Conservation (phyloP, 2,329 filamentous ascomycete genomes). For the Tolypocladium ophioglossoides region DNA sequence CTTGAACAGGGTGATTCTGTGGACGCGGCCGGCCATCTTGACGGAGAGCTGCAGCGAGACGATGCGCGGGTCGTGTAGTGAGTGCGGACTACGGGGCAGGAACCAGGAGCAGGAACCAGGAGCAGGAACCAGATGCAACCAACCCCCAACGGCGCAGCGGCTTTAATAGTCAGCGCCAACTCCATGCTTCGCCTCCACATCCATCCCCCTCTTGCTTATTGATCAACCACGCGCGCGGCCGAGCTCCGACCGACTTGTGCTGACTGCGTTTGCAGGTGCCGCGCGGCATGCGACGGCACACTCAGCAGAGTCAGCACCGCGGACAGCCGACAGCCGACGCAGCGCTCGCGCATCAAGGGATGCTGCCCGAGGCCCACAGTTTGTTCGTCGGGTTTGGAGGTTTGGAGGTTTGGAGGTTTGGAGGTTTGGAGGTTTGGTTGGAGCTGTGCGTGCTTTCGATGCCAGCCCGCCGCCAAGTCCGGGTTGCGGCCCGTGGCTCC, state of each 20-base stretch:
- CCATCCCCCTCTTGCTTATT: background rate
- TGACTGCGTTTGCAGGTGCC: background rate
- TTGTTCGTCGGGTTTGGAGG: no score
- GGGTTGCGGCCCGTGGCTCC: no score
- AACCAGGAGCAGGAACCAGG: no score
- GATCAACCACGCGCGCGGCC: background rate
- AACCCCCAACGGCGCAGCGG: background rate
- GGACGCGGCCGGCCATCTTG: slow-evolving; percentile 29
- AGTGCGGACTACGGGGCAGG: no score
- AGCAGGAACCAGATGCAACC: background rate
- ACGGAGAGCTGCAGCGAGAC: background rate
- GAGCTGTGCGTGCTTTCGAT: no score
- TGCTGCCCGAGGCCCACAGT: no score
- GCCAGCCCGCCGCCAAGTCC: no score
- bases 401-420: no score
- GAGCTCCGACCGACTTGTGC: slow-evolving; percentile 1
- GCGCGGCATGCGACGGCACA: slow-evolving; percentile 2
- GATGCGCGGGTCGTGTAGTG: no score
- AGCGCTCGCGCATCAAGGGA: background rate
- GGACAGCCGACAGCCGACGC: background rate
- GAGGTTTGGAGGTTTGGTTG: no score
- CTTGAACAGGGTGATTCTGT: slow-evolving; percentile 45
- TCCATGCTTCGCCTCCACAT: no score
- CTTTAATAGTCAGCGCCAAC: background rate
- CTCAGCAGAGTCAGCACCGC: no score